phyloP scores from a whole-genome alignment of 129 eudicot genomes.

The Helianthus tuberosus region DNA sequence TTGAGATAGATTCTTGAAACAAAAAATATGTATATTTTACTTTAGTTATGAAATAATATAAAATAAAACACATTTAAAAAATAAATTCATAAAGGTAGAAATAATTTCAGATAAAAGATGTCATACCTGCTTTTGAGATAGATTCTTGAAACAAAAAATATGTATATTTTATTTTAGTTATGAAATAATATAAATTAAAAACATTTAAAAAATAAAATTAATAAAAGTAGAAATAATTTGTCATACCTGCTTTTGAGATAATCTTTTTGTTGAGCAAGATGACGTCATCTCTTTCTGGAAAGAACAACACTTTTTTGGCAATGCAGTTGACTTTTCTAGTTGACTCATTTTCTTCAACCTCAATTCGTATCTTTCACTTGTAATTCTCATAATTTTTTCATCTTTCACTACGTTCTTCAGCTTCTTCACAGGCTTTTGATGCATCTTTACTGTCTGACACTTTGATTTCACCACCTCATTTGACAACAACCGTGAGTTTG shows the following conservation, averaged over 20 bases:
- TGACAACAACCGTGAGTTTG: neutral
- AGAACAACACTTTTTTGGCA: constrained; percentile 47
- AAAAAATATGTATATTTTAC: neutral
- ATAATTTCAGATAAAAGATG: neutral
- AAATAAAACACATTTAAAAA: neutral
- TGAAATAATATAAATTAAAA: neutral
- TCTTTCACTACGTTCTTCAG: constrained; percentile 17
- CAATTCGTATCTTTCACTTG: constrained; percentile 34
- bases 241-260: constrained; percentile 60
- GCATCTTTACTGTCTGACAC: neutral
- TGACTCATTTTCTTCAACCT: constrained; percentile 34
- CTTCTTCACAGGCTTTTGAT: constrained; percentile 10
- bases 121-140: neutral
- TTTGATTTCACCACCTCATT: neutral
- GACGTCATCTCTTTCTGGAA: constrained; percentile 54
- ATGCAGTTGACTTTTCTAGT: constrained; percentile 54
- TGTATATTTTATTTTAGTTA: neutral
- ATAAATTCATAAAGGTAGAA: neutral
- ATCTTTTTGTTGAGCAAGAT: constrained; percentile 46
- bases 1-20: neutral
- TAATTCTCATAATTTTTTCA: constrained; percentile 29
- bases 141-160: neutral
- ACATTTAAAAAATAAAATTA: neutral
- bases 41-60: neutral
- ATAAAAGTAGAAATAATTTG: too few relatives aligned